phyloP scores from a whole-genome alignment of 257 asterid species.

The Echites panduratus region DNA sequence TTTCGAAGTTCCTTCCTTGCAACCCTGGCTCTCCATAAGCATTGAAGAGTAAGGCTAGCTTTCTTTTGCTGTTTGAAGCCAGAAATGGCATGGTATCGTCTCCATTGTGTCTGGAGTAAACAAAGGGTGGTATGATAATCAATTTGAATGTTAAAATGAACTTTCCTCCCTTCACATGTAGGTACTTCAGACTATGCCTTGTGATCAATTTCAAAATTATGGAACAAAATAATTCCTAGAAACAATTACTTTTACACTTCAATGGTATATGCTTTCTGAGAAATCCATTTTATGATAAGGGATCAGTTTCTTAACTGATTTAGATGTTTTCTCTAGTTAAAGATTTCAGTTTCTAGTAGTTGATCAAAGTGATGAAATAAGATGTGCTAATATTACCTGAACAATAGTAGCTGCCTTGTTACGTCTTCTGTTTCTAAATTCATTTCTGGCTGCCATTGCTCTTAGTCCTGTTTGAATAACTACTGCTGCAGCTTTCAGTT shows the following conservation, averaged over 20 bases:
- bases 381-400: constrained; percentile 45
- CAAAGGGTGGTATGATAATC: constrained; percentile 11
- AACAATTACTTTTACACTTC: neutral
- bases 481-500: constrained; percentile 54
- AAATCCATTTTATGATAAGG: neutral
- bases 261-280: neutral
- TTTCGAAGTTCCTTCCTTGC: constrained; percentile 88
- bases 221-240: neutral
- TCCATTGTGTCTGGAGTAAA: constrained; percentile 65
- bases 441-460: constrained; percentile 81
- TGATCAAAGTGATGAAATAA: constrained; percentile 8
- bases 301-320: neutral
- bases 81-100: constrained; percentile 58
- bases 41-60: constrained; percentile 59
- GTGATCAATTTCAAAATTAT: neutral
- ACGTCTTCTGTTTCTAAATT: constrained; percentile 61
- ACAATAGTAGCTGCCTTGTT: constrained; percentile 66
- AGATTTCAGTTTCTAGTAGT: neutral
- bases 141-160: constrained; percentile 3
- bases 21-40: constrained; percentile 83
- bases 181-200: neutral
- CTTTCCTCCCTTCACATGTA: neutral
- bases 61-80: constrained; percentile 50
- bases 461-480: constrained; percentile 84
- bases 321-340: neutral